These are phyloP conservation scores for Lipomyces starkeyi DNA, from an alignment of 805 yeast species.

Conservation along the genomic window DNA sequence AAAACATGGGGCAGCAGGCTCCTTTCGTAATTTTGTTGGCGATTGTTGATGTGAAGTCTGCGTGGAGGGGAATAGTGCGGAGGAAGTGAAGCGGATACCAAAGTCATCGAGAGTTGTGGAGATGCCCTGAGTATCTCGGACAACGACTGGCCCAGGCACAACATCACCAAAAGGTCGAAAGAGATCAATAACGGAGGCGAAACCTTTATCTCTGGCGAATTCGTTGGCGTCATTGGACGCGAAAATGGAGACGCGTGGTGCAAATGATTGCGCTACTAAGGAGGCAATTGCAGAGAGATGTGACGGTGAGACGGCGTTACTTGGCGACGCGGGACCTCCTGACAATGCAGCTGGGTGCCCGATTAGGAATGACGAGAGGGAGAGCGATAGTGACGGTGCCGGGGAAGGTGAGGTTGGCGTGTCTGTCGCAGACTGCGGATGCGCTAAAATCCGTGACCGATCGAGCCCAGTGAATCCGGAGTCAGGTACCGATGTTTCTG, in stretches of 20 bases:
- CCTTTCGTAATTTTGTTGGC: conserved; percentile 13
- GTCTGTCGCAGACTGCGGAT: conserved; percentile 1
- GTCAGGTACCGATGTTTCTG: conserved; percentile 2
- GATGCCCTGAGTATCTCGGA: conserved; percentile 58
- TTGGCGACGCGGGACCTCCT: conserved; percentile 23
- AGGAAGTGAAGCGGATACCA: conserved; percentile 57
- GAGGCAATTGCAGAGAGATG: conserved; percentile 30
- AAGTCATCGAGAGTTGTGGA: conserved; percentile 59
- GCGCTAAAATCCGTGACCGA: background rate
- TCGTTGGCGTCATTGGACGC: conserved; percentile 56
- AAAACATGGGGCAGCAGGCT: conserved; percentile 23
- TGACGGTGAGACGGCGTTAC: conserved; percentile 28
- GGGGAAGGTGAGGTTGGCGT: conserved; percentile 23
- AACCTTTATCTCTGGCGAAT: conserved; percentile 52
- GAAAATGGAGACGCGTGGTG: conserved; percentile 60
- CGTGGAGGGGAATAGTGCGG: conserved; percentile 2
- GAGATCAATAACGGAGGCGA: conserved; percentile 55
- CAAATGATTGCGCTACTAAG: conserved; percentile 48
- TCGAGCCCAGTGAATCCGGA: conserved; percentile 4
- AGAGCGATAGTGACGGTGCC: conserved; percentile 30
- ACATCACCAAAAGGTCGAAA: conserved; percentile 62
- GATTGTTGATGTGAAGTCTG: background rate
- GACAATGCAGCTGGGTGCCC: conserved; percentile 14
- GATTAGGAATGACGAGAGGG: conserved; percentile 29
- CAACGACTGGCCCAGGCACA: conserved; percentile 55